phyloP scores from a whole-genome alignment of 2,329 filamentous ascomycete genomes.

The Cladosporium sp. region DNA sequence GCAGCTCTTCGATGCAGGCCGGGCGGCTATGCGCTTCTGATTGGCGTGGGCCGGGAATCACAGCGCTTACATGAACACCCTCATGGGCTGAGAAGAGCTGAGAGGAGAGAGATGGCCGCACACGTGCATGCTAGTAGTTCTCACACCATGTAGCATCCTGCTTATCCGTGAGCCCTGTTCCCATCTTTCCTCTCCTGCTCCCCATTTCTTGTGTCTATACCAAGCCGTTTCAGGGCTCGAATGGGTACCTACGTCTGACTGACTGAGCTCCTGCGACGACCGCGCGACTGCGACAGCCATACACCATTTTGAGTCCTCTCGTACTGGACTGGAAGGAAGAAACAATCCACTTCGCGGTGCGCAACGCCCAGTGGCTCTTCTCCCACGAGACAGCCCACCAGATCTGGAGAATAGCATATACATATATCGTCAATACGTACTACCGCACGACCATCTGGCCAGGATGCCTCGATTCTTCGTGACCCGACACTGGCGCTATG shows the following conservation, averaged over 20 bases:
- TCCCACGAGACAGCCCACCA: neutral
- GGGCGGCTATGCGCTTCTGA: slow-evolving; percentile 1
- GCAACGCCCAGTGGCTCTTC: neutral
- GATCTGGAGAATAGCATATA: neutral
- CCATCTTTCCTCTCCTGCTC: neutral
- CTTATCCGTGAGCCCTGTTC: slow-evolving; percentile 7
- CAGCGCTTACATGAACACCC: slow-evolving; percentile 1
- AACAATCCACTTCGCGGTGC: neutral
- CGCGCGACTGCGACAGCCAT: neutral
- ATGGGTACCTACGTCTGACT: slow-evolving; percentile 2
- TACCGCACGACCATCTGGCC: neutral
- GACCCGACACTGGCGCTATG: slow-evolving; percentile 52
- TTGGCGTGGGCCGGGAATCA: slow-evolving; percentile 5
- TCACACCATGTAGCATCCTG: slow-evolving; percentile 9
- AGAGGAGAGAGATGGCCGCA: neutral
- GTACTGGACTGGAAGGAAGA: neutral
- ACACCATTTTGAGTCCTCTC: neutral
- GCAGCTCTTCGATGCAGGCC: neutral
- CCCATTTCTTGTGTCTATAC: slow-evolving; percentile 1
- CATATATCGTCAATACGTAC: neutral
- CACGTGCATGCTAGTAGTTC: neutral
- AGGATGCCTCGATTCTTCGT: slow-evolving; percentile 20
- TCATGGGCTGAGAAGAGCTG: slow-evolving; percentile 13
- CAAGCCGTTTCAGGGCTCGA: slow-evolving; percentile 12
- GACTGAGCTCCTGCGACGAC: neutral